A percentile compares a stretch with the other conserved stretches of the same genome.
phyloP scores from a whole-genome alignment of 768 basidiomycete species.

The Mycena filopes region DNA sequence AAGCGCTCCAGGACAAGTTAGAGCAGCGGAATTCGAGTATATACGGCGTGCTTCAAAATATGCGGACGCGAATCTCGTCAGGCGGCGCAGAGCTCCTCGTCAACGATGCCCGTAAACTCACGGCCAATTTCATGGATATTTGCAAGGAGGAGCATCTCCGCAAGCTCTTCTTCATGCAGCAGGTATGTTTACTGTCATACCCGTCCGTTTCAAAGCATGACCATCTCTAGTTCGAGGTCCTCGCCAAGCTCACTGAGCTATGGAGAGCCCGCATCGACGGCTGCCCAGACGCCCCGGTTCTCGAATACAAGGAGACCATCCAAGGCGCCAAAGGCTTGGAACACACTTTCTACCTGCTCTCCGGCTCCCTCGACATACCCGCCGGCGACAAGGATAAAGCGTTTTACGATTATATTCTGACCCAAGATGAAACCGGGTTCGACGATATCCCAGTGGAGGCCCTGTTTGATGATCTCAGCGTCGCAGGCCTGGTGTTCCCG shows the following conservation, averaged over 20 bases:
- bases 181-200: constrained; percentile 45
- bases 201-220: not conserved
- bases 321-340: constrained; percentile 44
- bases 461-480: constrained; percentile 60
- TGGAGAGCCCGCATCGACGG: constrained; percentile 62
- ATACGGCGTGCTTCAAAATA: constrained; percentile 45
- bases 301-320: constrained; percentile 47
- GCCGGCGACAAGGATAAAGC: constrained; percentile 50
- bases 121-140: constrained; percentile 58
- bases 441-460: constrained; percentile 56
- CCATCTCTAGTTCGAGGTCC: constrained; percentile 56
- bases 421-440: constrained; percentile 44
- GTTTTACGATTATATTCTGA: constrained; percentile 59
- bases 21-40: constrained; percentile 47
- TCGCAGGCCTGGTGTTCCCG: constrained; percentile 57
- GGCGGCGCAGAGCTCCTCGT: constrained; percentile 47
- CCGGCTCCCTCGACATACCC: constrained; percentile 55
- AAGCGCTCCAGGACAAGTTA: constrained; percentile 41
- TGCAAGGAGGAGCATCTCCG: constrained; percentile 54
- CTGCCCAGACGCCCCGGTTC: constrained; percentile 58
- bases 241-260: constrained; percentile 55
- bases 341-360: constrained; percentile 53
- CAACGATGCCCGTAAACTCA: constrained; percentile 53
- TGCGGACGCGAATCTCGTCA: constrained; percentile 44
- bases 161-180: constrained; percentile 66